These are phyloP conservation scores for Nitzschia palea DNA, from an alignment of 108 stramenopile species.

Conservation along the genomic window DNA sequence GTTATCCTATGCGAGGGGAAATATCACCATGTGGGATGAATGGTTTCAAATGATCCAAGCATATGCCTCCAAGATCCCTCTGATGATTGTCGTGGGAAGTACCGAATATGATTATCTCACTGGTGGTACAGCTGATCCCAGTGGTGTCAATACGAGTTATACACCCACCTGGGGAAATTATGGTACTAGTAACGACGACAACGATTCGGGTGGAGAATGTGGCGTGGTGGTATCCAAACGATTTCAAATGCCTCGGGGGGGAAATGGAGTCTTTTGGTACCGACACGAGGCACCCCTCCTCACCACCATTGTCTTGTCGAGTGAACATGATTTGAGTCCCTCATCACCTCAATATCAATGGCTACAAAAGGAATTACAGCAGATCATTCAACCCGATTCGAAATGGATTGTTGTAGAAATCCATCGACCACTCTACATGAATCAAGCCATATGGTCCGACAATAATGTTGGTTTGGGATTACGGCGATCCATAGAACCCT, in stretches of 20 bases:
- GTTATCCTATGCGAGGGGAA: constrained; percentile 63
- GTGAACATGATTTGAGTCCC: constrained; percentile 68
- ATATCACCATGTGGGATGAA: constrained; percentile 69
- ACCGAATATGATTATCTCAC: constrained; percentile 79
- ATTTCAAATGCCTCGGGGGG: constrained; percentile 58
- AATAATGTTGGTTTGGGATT: constrained; percentile 51
- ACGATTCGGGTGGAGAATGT: constrained; percentile 78
- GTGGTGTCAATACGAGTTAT: constrained; percentile 46
- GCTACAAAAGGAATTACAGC: constrained; percentile 51
- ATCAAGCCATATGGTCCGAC: constrained; percentile 22
- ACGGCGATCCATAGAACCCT: constrained; percentile 65
- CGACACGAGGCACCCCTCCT: constrained; percentile 46
- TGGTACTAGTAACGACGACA: no score
- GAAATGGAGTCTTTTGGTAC: constrained; percentile 85
- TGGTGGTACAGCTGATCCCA: constrained; percentile 48
- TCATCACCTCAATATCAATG: constrained; percentile 70
- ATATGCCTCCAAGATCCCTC: constrained; percentile 67
- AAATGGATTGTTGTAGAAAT: constrained; percentile 84
- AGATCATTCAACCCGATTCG: constrained; percentile 43
- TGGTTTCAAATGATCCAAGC: constrained; percentile 74
- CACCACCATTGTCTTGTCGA: constrained; percentile 65
- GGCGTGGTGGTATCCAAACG: constrained; percentile 66
- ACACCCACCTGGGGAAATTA: constrained; percentile 65
- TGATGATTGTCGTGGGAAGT: constrained; percentile 83
- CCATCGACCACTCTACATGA: constrained; percentile 80